These are phyloP conservation scores for Onygenales sp. DNA, from an alignment of 2,329 filamentous ascomycete genomes.

Conservation along the genomic window DNA sequence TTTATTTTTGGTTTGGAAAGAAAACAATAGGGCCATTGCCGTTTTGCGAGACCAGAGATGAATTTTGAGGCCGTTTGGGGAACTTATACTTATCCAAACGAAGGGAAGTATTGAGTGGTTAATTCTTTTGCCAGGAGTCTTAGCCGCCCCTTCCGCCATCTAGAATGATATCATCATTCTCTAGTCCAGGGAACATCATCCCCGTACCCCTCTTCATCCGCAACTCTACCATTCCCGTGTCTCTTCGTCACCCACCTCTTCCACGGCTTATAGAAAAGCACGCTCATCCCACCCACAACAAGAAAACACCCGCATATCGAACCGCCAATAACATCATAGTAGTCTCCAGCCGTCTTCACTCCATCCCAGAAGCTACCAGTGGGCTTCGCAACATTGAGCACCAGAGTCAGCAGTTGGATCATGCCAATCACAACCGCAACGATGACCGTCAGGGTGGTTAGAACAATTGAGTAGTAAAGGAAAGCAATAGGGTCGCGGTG, in stretches of 20 bases:
- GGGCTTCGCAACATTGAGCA: slow-evolving; percentile 65
- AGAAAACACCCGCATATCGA: slow-evolving; percentile 79
- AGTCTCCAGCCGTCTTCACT: slow-evolving; percentile 63
- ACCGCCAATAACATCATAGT: slow-evolving; percentile 80
- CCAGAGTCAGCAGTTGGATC: slow-evolving; percentile 71
- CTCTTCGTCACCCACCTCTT: slow-evolving; percentile 46
- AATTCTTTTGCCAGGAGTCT: no score
- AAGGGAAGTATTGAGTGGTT: no score
- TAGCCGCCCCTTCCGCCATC: no score
- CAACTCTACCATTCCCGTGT: background rate
- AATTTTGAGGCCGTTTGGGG: no score
- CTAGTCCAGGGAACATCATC: no score
- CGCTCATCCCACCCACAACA: slow-evolving; percentile 62
- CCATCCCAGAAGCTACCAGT: slow-evolving; percentile 83
- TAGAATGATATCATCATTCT: no score
- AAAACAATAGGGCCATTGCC: no score
- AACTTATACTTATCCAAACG: no score
- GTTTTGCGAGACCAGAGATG: no score
- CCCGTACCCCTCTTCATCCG: background rate
- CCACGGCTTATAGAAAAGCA: slow-evolving; percentile 74
- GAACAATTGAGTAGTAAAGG: slow-evolving; percentile 83
- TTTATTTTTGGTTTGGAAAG: no score
- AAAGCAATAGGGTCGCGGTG: slow-evolving; percentile 80
- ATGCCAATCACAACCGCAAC: slow-evolving; percentile 79
- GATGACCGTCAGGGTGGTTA: slow-evolving; percentile 72